Conservation (phyloP, 2,329 filamentous ascomycete species). For the Chaetomiaceae sp. region DNA sequence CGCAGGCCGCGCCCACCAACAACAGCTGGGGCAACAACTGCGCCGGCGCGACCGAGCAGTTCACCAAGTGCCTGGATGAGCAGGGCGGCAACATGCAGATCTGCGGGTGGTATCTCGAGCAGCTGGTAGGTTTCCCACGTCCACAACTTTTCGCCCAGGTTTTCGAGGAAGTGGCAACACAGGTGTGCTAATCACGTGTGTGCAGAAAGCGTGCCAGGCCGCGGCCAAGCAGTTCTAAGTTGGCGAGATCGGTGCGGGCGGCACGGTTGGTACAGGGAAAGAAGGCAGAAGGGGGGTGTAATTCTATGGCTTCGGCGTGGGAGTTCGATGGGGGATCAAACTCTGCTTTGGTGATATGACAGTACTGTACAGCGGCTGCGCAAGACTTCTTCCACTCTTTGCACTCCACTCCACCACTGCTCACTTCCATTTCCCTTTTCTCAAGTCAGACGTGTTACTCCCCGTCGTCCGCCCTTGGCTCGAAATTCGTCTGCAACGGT, state of each 20-base stretch:
- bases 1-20: constrained; percentile 44
- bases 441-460: too few species aligned
- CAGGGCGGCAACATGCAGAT: constrained; percentile 90
- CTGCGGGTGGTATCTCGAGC: constrained; percentile 96
- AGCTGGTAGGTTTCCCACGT: constrained; percentile 49
- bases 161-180: background rate
- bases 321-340: background rate
- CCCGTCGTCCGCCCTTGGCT: constrained; percentile 57
- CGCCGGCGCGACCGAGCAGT: constrained; percentile 70
- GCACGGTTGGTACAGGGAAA: background rate
- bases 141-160: too few species aligned
- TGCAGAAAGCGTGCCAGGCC: constrained; percentile 71
- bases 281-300: background rate
- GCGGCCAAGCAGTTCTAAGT: constrained; percentile 65
- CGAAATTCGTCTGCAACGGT: constrained; percentile 55
- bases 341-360: constrained; percentile 1
- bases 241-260: too few species aligned
- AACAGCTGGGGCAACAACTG: constrained; percentile 62
- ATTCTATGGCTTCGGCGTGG: background rate
- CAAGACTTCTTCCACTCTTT: constrained; percentile 8
- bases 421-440: background rate
- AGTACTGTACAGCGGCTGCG: constrained; percentile 4
- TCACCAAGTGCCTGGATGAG: constrained; percentile 95
- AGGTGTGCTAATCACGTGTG: background rate
- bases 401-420: background rate